Evolutionary conservation across 441 rosid genomes (phyloP).

Genomic region (Gossypium aridum): DNA sequence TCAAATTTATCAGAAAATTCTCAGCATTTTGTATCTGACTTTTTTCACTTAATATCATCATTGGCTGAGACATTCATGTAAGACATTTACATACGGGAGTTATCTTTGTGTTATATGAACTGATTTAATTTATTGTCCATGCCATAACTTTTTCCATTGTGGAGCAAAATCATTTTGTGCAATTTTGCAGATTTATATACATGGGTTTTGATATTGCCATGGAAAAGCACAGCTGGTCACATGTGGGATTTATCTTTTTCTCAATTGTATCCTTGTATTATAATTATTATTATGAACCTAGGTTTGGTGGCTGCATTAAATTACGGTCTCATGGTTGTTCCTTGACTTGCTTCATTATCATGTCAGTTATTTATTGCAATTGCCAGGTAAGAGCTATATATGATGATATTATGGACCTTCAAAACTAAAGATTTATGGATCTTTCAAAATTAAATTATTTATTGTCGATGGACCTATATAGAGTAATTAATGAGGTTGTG

Average conservation of each 20-base stretch:
- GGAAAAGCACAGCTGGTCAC: slow-evolving; percentile 99
- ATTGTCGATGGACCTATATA: slow-evolving; percentile 9
- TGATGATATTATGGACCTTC: slow-evolving; percentile 6
- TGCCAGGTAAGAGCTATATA: slow-evolving; percentile 58
- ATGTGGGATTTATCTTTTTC: slow-evolving; percentile 86
- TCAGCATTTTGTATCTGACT: slow-evolving; percentile 85
- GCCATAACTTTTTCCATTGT: slow-evolving; percentile 5
- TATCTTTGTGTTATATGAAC: slow-evolving; percentile 9
- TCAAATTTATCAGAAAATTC: slow-evolving; percentile 93
- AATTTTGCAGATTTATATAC: slow-evolving; percentile 80
- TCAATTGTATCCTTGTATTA: slow-evolving; percentile 90
- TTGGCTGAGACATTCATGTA: slow-evolving; percentile 93
- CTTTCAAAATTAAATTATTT: not conserved
- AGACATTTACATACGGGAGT: slow-evolving; percentile 24
- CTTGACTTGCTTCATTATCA: slow-evolving; percentile 34
- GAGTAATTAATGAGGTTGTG: slow-evolving; percentile 23
- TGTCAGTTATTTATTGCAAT: slow-evolving; percentile 74
- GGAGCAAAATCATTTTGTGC: slow-evolving; percentile 16
- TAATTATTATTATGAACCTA: not conserved
- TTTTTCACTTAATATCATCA: slow-evolving; percentile 95
- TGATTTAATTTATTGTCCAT: slow-evolving; percentile 3
- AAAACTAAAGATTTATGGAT: not conserved
- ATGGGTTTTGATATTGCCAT: slow-evolving; percentile 99
- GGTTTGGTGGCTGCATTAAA: not conserved
- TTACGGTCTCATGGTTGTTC: slow-evolving; percentile 23